phyloP scores from a whole-genome alignment of 495 filamentous ascomycete species.

The Talaromyces borbonicus region DNA sequence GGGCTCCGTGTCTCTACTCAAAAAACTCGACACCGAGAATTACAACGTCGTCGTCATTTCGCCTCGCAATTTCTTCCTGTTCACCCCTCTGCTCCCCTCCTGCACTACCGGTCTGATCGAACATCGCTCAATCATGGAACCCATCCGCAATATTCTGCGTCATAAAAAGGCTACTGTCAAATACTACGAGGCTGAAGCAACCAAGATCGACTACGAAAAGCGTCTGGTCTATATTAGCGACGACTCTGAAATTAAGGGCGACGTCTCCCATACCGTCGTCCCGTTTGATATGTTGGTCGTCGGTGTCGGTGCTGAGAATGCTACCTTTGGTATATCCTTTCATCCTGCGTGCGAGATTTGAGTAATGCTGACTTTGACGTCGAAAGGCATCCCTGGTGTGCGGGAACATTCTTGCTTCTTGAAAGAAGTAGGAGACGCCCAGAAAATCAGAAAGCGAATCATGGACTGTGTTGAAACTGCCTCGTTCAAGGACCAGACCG shows the following conservation, averaged over 20 bases:
- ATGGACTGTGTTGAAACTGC: slow-evolving; percentile 99
- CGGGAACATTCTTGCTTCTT: slow-evolving; percentile 94
- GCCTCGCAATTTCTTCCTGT: slow-evolving; percentile 98
- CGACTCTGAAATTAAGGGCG: slow-evolving; percentile 86
- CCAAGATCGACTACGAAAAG: slow-evolving; percentile 88
- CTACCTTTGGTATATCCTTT: slow-evolving; percentile 70
- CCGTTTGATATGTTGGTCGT: slow-evolving; percentile 98
- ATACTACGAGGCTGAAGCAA: slow-evolving; percentile 97
- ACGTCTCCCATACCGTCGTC: slow-evolving; percentile 72
- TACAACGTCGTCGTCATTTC: slow-evolving; percentile 96
- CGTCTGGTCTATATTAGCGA: slow-evolving; percentile 83
- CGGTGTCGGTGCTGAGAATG: slow-evolving; percentile 95
- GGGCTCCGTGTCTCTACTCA: slow-evolving; percentile 92
- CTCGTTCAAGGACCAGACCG: slow-evolving; percentile 93
- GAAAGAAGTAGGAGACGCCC: slow-evolving; percentile 94
- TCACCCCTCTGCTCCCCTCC: slow-evolving; percentile 92
- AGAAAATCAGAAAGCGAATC: slow-evolving; percentile 92
- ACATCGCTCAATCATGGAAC: slow-evolving; percentile 99
- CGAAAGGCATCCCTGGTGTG: slow-evolving; percentile 88
- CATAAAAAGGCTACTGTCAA: slow-evolving; percentile 86
- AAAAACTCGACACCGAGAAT: slow-evolving; percentile 96
- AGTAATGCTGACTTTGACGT: slow-evolving; percentile 8
- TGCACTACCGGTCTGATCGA: slow-evolving; percentile 96
- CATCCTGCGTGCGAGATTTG: slow-evolving; percentile 4
- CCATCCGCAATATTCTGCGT: slow-evolving; percentile 84